A percentile compares a stretch with the other conserved stretches of the same genome.
Conservation (phyloP, 2,329 filamentous ascomycete species). For the Pestalotiopsis sp. region DNA sequence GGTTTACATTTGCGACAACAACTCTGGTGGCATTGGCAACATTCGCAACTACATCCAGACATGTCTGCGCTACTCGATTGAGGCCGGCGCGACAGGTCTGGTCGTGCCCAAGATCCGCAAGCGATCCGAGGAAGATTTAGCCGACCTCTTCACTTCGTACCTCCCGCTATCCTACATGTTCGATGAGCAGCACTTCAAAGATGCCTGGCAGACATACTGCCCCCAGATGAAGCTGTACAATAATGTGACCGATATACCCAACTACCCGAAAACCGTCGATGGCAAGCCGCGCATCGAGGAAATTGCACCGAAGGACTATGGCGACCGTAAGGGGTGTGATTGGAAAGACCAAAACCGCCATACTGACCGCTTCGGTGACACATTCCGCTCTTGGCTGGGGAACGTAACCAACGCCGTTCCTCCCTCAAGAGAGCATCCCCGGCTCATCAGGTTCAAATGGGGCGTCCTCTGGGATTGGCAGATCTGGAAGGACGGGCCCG, state of each 20-base stretch:
- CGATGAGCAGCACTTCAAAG: constrained; percentile 47
- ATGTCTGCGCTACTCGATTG: constrained; percentile 51
- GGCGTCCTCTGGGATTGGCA: constrained; percentile 50
- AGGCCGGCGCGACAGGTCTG: constrained; percentile 48
- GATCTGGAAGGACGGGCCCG: constrained; percentile 48
- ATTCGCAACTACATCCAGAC: constrained; percentile 55
- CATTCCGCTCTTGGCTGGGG: constrained; percentile 36
- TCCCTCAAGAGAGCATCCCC: constrained; percentile 33
- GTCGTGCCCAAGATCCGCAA: constrained; percentile 48
- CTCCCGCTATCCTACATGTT: constrained; percentile 50
- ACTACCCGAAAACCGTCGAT: constrained; percentile 32
- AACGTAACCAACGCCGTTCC: constrained; percentile 28
- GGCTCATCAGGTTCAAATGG: constrained; percentile 46
- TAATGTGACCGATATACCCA: constrained; percentile 39
- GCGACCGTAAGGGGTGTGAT: constrained; percentile 41
- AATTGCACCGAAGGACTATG: constrained; percentile 45
- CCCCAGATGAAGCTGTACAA: constrained; percentile 47
- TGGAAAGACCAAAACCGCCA: constrained; percentile 43
- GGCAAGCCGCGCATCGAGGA: constrained; percentile 40
- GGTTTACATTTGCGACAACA: constrained; percentile 53
- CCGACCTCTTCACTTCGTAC: constrained; percentile 43
- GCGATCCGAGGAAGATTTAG: constrained; percentile 43
- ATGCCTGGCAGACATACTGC: constrained; percentile 39
- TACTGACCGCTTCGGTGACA: constrained; percentile 39
- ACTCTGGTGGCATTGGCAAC: constrained; percentile 53